A percentile compares a stretch with the other conserved stretches of the same genome.
phyloP scores from a whole-genome alignment of 352 stramenopile genomes.

The Pythium phragmiticola region DNA sequence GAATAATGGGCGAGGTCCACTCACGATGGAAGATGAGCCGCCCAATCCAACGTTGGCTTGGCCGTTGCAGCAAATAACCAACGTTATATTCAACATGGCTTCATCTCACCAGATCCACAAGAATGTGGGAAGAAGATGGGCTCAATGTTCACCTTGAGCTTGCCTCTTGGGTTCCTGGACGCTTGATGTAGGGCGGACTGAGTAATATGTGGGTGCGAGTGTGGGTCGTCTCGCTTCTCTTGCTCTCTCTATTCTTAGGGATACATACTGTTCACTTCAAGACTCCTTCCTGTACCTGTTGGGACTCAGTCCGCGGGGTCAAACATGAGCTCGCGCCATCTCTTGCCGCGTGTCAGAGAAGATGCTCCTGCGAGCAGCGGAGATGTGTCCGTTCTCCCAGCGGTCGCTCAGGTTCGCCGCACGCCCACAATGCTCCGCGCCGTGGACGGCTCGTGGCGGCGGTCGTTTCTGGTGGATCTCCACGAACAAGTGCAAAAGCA shows the following conservation, averaged over 20 bases:
- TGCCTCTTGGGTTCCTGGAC: no score
- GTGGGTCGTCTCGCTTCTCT: no score
- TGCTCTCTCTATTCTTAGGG: slow-evolving; percentile 5
- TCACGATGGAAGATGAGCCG: neutral
- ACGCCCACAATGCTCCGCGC: slow-evolving; percentile 13
- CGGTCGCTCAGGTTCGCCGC: neutral
- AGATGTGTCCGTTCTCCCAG: neutral
- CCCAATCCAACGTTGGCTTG: slow-evolving; percentile 22
- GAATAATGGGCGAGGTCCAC: neutral
- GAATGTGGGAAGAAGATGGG: neutral
- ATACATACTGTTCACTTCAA: neutral
- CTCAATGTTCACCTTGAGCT: neutral
- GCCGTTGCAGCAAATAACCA: slow-evolving; percentile 5
- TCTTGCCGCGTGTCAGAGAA: slow-evolving; percentile 4
- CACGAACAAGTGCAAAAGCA: slow-evolving; percentile 58
- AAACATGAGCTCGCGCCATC: neutral
- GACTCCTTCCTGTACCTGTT: neutral
- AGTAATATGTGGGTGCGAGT: no score
- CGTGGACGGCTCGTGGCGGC: slow-evolving; percentile 5
- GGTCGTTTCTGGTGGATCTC: slow-evolving; percentile 53
- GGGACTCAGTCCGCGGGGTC: no score
- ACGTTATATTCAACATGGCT: slow-evolving; percentile 20
- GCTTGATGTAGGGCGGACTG: neutral
- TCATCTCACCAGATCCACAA: neutral
- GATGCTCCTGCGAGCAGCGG: neutral